Percentiles rank a stretch among this genome's conserved stretches.
Evolutionary conservation across 345 rosid species (phyloP).

Genomic region (Cardamine occulta): DNA sequence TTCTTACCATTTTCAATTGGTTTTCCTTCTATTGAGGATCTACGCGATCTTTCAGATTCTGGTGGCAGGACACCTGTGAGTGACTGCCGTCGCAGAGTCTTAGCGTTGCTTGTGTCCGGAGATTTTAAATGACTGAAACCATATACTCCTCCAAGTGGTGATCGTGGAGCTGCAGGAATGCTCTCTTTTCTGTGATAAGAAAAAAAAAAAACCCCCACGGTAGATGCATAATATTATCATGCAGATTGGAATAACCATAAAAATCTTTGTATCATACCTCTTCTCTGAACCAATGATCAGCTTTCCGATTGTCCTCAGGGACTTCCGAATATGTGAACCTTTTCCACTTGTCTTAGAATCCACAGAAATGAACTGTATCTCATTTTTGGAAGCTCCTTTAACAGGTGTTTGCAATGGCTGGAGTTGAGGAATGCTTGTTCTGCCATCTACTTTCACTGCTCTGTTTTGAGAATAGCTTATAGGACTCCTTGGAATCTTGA

Average conservation of each 20-base stretch:
- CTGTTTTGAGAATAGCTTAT: slow-evolving; percentile 51
- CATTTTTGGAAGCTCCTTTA: slow-evolving; percentile 45
- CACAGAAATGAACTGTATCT: slow-evolving; percentile 52
- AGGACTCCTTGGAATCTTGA: slow-evolving; percentile 62
- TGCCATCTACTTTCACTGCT: slow-evolving; percentile 49
- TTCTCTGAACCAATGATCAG: slow-evolving; percentile 82
- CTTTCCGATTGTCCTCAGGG: slow-evolving; percentile 82
- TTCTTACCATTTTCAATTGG: slow-evolving; percentile 56
- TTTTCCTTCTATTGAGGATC: slow-evolving; percentile 85
- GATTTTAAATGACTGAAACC: slow-evolving; percentile 47
- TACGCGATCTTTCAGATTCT: slow-evolving; percentile 56
- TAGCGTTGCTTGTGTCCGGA: slow-evolving; percentile 53
- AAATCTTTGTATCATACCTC: slow-evolving; percentile 50
- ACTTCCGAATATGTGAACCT: slow-evolving; percentile 80
- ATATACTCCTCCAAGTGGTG: slow-evolving; percentile 46
- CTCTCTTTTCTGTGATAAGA: slow-evolving; percentile 36
- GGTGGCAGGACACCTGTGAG: slow-evolving; percentile 62
- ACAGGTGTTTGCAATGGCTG: slow-evolving; percentile 70
- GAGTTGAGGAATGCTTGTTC: slow-evolving; percentile 56
- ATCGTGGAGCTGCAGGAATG: slow-evolving; percentile 48
- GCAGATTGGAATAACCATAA: not conserved
- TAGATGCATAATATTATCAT: not conserved
- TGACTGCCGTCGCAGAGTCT: slow-evolving; percentile 71
- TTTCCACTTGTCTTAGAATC: slow-evolving; percentile 60
- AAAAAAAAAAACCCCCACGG: not conserved